A percentile compares a stretch with the other conserved stretches of the same genome.
Evolutionary conservation across 345 rosid genomes (phyloP).

Genomic region (Citrus mangshanensis): DNA sequence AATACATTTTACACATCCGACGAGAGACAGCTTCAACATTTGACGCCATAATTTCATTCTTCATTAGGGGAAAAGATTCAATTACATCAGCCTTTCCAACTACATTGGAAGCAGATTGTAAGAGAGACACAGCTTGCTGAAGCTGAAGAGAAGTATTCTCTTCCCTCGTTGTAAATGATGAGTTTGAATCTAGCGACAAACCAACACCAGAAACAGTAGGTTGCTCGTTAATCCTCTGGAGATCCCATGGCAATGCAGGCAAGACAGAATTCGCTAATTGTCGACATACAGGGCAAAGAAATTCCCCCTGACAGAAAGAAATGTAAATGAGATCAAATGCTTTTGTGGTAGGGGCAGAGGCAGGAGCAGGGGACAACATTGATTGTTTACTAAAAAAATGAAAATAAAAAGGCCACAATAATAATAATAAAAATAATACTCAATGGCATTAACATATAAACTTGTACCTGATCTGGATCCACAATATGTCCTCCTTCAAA

Average conservation of each 20-base stretch:
- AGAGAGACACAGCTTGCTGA: constrained; percentile 55
- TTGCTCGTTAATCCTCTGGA: constrained; percentile 43
- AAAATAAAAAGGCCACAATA: neutral
- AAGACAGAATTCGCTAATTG: constrained; percentile 76
- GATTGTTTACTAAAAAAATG: neutral
- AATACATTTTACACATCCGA: constrained; percentile 55
- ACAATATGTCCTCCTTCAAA: constrained; percentile 90
- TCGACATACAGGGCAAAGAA: constrained; percentile 96
- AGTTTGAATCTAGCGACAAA: constrained; percentile 8
- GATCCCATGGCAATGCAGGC: constrained; percentile 57
- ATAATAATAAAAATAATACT: too few relatives aligned
- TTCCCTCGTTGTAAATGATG: constrained; percentile 25
- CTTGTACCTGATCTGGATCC: constrained; percentile 70
- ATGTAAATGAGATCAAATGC: constrained; percentile 5
- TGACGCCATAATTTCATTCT: constrained; percentile 34
- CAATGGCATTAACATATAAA: neutral
- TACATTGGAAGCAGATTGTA: constrained; percentile 56
- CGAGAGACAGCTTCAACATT: constrained; percentile 52
- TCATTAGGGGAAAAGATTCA: constrained; percentile 40
- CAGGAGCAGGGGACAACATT: neutral
- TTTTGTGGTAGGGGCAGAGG: neutral
- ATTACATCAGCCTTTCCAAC: constrained; percentile 44
- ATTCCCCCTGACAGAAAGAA: constrained; percentile 72
- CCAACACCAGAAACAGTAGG: constrained; percentile 33
- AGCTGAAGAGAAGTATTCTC: constrained; percentile 41